phyloP scores from a whole-genome alignment of 345 rosid species.

The Microthlaspi erraticum region DNA sequence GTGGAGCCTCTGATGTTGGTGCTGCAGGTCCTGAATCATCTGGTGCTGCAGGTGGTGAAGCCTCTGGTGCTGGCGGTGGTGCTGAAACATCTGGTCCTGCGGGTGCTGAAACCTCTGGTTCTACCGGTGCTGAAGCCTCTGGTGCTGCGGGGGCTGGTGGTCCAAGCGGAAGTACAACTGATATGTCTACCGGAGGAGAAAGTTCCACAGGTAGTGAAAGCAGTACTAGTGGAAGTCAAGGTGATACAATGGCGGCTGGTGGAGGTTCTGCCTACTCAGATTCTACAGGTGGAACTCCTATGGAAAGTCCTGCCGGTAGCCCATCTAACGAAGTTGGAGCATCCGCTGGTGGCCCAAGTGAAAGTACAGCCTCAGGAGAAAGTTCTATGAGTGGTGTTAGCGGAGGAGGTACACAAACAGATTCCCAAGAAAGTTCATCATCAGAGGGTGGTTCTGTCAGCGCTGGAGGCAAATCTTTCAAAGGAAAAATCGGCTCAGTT shows the following conservation, averaged over 20 bases:
- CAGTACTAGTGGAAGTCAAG: neutral
- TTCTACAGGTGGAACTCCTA: neutral
- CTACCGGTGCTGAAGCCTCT: too few relatives aligned
- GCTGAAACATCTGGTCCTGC: too few relatives aligned
- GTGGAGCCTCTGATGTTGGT: too few relatives aligned
- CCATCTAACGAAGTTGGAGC: slow-evolving; percentile 1
- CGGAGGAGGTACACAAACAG: too few relatives aligned
- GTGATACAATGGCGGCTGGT: too few relatives aligned
- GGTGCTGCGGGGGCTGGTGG: neutral
- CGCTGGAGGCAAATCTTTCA: neutral
- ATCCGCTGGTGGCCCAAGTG: neutral
- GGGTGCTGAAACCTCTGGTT: neutral
- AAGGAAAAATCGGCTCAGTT: neutral
- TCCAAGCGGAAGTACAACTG: neutral
- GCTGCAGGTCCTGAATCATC: neutral
- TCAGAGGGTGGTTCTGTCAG: neutral
- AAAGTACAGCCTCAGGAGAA: slow-evolving; percentile 2
- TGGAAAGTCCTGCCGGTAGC: slow-evolving; percentile 2
- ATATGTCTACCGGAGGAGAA: neutral
- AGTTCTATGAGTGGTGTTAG: neutral
- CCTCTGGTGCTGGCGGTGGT: neutral
- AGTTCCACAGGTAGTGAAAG: neutral
- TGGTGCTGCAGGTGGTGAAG: neutral
- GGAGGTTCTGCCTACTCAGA: neutral
- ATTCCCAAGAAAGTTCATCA: neutral